phyloP scores from a whole-genome alignment of 257 asterid species.

The Handroanthus guayacan region DNA sequence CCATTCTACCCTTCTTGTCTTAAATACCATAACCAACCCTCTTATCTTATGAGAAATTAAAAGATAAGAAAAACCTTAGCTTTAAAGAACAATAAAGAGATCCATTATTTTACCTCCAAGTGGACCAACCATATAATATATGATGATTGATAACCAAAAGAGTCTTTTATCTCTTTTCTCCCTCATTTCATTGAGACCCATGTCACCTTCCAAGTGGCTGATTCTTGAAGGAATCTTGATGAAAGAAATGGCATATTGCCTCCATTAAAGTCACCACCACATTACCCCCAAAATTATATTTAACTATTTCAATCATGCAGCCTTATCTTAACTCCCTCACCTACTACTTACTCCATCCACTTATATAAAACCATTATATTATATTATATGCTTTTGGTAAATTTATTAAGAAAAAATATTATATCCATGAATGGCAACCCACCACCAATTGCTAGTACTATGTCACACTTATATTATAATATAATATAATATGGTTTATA shows the following conservation, averaged over 20 bases:
- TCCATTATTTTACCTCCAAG: neutral
- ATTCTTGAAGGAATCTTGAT: constrained; percentile 50
- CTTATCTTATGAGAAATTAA: neutral
- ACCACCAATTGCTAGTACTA: neutral
- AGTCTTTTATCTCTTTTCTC: neutral
- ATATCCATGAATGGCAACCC: neutral
- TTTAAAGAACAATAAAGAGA: constrained; percentile 29
- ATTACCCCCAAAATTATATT: constrained; percentile 9
- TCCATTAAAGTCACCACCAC: constrained; percentile 24
- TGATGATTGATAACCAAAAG: neutral
- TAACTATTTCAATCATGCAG: constrained; percentile 32
- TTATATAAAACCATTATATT: neutral
- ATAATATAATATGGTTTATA: too few relatives aligned
- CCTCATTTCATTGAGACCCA: neutral
- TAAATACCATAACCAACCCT: neutral
- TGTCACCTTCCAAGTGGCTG: constrained; percentile 45
- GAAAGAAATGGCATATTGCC: constrained; percentile 22
- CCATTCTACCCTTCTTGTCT: neutral
- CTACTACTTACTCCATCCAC: constrained; percentile 20
- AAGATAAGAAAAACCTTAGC: neutral
- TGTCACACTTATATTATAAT: neutral
- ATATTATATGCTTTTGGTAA: neutral
- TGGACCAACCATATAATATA: constrained; percentile 22
- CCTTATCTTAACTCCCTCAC: constrained; percentile 33
- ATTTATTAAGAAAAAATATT: neutral